Evolutionary conservation across 2,329 filamentous ascomycete species (phyloP), one percentile per base, ranked within the genome.

Genomic region (Alternaria gansuensis): DNA sequence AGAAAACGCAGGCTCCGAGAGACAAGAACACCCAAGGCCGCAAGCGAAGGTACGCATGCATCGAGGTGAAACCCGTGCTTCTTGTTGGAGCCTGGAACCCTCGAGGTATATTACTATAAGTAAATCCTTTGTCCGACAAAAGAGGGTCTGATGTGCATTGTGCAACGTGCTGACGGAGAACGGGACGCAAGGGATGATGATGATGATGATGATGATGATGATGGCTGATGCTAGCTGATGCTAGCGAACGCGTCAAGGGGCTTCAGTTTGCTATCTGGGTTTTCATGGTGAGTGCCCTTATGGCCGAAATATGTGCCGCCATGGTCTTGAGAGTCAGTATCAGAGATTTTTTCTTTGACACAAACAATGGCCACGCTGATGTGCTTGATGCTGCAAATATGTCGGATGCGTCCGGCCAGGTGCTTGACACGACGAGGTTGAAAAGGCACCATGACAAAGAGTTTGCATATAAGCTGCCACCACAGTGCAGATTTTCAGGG

Each of bases 401-500:
- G 40, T 63, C 65, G 63, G 63, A 64, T 43, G 54, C 44, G 36
- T 51, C 61, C 64, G 61, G 61, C 61, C 52, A 62, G 45, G 60
- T 56, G 58, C 64, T 58, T 58, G 58, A 48, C 44, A 5, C 44
- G 44, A 48, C 23, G 5, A 34, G 23, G 31, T n/a, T 21, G 21
- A 33, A 10, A 33, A 48, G 31, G 57, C 26, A 40, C 37, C 44
- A 44, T 63, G 65, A 68, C 57, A 51, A 68, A 57, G 60, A 54
- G 51, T 48, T 49, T 62, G 55, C 60, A 57, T 39, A 59, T 65
- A 69, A 63, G 63, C 60, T 41, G 51, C 61, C 62, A 59, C 62
- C 60, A 67, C 62, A 31, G 60, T 61, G 65, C 65, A 65, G 69
- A 63, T 64, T 61, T 63, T 65, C 62, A 68, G 73, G 72, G 67